Evolutionary conservation across 768 basidiomycete species (phyloP).

Genomic region (Hypholoma sublateritium): DNA sequence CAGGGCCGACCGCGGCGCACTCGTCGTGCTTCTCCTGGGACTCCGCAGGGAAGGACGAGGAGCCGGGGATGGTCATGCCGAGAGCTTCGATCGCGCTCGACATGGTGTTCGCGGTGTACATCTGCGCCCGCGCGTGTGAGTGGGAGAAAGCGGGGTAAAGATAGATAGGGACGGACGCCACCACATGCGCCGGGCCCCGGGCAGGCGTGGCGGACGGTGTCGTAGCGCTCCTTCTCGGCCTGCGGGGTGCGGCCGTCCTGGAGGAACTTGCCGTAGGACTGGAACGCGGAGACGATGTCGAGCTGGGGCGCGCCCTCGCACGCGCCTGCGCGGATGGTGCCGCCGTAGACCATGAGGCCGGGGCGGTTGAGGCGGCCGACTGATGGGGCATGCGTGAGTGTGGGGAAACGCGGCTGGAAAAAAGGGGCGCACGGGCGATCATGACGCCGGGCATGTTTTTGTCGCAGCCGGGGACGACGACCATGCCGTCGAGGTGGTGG

Average conservation of each 20-base stretch:
- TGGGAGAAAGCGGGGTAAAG: background rate
- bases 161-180: conserved; percentile 61
- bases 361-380: conserved; percentile 96
- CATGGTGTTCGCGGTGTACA: conserved; percentile 99
- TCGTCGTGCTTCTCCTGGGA: conserved; percentile 86
- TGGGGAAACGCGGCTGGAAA: conserved; percentile 17
- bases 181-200: conserved; percentile 99
- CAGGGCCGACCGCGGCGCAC: conserved; percentile 74
- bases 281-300: conserved; percentile 97
- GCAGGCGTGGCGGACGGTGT: conserved; percentile 90
- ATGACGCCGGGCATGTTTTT: conserved; percentile 99
- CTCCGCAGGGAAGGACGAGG: conserved; percentile 95
- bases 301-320: conserved; percentile 87
- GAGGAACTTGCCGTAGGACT: conserved; percentile 93
- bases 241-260: conserved; percentile 82
- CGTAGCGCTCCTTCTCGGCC: conserved; percentile 82
- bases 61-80: conserved; percentile 95
- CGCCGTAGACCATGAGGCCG: conserved; percentile 97
- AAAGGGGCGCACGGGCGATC: conserved; percentile 78
- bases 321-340: conserved; percentile 89
- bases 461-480: conserved; percentile 96
- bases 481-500: conserved; percentile 98
- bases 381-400: conserved; percentile 27
- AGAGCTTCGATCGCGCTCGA: conserved; percentile 92
- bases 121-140: conserved; percentile 43